Evolutionary conservation across 1,284 basidiomycete genomes (phyloP).

Genomic region (Heterobasidion parviporum): DNA sequence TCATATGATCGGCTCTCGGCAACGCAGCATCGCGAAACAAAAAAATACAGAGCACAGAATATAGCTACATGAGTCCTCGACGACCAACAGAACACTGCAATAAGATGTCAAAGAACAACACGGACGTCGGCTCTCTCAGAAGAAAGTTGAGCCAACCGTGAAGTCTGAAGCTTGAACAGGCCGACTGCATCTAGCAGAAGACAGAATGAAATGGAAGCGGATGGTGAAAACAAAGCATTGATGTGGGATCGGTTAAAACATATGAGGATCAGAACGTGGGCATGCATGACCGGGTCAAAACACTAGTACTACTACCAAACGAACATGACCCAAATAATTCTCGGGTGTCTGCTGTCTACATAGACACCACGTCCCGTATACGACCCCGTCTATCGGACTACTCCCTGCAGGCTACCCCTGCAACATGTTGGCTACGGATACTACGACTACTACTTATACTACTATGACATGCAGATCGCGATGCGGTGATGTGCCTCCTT

Average conservation of each 20-base stretch:
- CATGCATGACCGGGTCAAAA: neutral
- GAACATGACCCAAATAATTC: neutral
- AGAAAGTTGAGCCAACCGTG: neutral
- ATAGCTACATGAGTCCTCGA: neutral
- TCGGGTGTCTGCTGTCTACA: neutral
- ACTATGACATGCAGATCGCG: slow-evolving; percentile 15
- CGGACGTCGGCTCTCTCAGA: neutral
- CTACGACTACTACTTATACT: slow-evolving; percentile 1
- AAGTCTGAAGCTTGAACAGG: neutral
- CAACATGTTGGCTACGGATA: neutral
- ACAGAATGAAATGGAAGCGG: neutral
- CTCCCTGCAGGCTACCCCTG: neutral
- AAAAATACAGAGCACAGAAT: neutral
- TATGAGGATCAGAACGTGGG: neutral
- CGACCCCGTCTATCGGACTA: neutral
- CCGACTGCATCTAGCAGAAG: neutral
- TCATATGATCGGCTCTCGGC: neutral
- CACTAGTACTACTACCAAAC: too few species aligned
- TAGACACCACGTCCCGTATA: neutral
- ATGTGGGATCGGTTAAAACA: neutral
- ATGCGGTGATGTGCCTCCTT: slow-evolving; percentile 16
- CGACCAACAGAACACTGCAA: neutral
- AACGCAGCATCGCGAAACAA: neutral
- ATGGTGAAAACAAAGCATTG: neutral
- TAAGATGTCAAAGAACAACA: neutral